Evolutionary conservation across 345 rosid genomes (phyloP), one percentile per base, ranked within the genome.

Genomic region (Citrus medica): DNA sequence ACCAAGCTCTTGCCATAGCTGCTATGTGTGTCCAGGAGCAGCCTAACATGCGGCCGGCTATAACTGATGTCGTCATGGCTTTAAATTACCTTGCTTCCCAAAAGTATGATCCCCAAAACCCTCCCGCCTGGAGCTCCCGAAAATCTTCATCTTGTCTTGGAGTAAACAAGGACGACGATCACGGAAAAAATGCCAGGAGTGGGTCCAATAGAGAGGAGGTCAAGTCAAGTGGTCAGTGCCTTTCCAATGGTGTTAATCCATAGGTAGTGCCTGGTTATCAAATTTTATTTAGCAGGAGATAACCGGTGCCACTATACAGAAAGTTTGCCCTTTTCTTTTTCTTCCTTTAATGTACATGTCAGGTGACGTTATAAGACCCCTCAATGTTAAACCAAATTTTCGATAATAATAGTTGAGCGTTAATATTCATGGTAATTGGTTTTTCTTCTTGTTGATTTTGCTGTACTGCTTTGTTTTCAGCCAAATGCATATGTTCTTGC

Each of bases 1-100:
- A 90, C 88, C 98, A 95, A 86, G 95, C 94, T 4, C 89, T 95
- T 51, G 98, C 98, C 22, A 89, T 95, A 6, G 89, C 98, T 59
- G 98, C 98, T 46, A 93, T 95, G 98, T 95, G 98, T 10, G 93
- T 95, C 33, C 98, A 95, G 76, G 98, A 95, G 67, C 94, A 93
- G 82, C 95, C 98, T 13, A 88, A 84, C 64, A 85, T 90, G 91
- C 84, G 98, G 58, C 98, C 98, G 0, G 86, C 78, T 24, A 90
- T 89, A 78, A 82, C 89, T 2, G 97, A 95, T 81, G 98, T 95
- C 28, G 98, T 95, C 61, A 81, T 81, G 79, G 98, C 98, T 33
- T 87, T 95, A 66, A 86, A 81, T 83, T 95, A 87, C 82, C 92
- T 95, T 60, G 93, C 98, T 12, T 86, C 90, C 37, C 93, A 94